These are phyloP conservation scores for Favolaschia claudopus DNA, from an alignment of 768 basidiomycete genomes.

Conservation along the genomic window DNA sequence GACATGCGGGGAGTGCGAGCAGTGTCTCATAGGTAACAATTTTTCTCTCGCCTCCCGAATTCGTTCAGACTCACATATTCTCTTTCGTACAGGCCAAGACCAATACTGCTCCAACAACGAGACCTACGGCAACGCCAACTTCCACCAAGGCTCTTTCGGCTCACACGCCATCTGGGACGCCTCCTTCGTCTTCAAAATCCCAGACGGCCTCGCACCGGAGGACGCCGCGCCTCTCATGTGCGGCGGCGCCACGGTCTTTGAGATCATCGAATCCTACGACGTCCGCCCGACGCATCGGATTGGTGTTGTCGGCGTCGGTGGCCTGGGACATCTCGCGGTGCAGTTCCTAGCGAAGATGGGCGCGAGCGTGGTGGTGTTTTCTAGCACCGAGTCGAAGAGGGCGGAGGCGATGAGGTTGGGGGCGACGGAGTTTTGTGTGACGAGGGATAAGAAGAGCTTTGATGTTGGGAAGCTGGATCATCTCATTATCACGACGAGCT, in stretches of 20 bases:
- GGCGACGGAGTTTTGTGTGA: conserved; percentile 42
- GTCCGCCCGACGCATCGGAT: conserved; percentile 40
- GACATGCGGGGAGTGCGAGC: conserved; percentile 38
- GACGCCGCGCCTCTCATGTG: conserved; percentile 25
- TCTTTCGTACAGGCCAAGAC: background rate
- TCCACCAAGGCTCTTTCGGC: conserved; percentile 44
- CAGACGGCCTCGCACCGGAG: conserved; percentile 34
- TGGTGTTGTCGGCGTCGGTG: conserved; percentile 42
- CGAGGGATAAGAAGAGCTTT: conserved; percentile 31
- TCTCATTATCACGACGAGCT: conserved; percentile 29
- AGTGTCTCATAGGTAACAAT: conserved; percentile 37
- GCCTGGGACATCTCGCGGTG: conserved; percentile 45
- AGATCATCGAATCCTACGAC: conserved; percentile 19
- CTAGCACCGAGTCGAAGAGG: conserved; percentile 39
- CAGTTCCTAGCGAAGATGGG: conserved; percentile 49
- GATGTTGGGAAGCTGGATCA: conserved; percentile 33
- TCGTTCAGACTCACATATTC: background rate
- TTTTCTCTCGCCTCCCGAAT: background rate
- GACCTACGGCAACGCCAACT: conserved; percentile 24
- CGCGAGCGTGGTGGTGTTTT: conserved; percentile 46
- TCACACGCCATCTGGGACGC: conserved; percentile 43
- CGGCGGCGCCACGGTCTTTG: conserved; percentile 40
- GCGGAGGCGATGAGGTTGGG: conserved; percentile 41
- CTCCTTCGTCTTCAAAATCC: conserved; percentile 42
- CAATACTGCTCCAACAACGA: conserved; percentile 20